These are phyloP conservation scores for Paspalum notatum DNA, from an alignment of 176 grass and related monocot genomes.

Conservation along the genomic window DNA sequence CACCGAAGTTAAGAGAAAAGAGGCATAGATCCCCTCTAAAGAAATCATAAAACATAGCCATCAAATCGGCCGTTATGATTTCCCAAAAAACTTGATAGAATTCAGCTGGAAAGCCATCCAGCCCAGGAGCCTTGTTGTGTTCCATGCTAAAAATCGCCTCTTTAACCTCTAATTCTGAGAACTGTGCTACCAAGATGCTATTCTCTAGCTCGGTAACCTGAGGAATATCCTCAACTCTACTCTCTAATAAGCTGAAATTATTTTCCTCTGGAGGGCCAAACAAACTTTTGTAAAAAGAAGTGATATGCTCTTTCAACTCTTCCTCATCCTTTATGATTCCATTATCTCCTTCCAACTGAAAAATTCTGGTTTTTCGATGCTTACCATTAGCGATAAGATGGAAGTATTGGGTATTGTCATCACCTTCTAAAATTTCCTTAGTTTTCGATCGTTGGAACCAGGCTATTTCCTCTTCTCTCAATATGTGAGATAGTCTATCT, in stretches of 20 bases:
- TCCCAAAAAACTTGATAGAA: no score
- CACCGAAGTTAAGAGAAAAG: no score
- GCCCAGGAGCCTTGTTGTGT: neutral
- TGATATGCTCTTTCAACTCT: neutral
- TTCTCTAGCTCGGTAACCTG: neutral
- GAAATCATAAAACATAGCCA: no score
- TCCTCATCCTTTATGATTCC: neutral
- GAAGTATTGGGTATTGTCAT: neutral
- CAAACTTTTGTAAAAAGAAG: neutral
- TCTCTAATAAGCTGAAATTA: neutral
- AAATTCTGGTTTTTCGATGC: neutral
- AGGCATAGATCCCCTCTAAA: no score
- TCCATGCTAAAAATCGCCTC: neutral
- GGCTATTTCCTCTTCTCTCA: neutral
- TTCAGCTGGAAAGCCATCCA: neutral
- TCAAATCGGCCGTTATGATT: no score
- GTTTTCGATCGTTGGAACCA: neutral
- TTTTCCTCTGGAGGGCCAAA: neutral
- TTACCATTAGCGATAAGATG: neutral
- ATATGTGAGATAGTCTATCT: neutral
- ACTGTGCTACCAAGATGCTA: neutral
- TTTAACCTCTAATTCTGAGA: neutral
- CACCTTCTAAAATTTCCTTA: neutral
- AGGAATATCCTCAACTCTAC: neutral
- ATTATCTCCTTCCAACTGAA: neutral